Percentiles rank a stretch among this genome's conserved stretches.
Evolutionary conservation across 2,329 filamentous ascomycete species (phyloP).

Genomic region (Dothideomycetes sp.): DNA sequence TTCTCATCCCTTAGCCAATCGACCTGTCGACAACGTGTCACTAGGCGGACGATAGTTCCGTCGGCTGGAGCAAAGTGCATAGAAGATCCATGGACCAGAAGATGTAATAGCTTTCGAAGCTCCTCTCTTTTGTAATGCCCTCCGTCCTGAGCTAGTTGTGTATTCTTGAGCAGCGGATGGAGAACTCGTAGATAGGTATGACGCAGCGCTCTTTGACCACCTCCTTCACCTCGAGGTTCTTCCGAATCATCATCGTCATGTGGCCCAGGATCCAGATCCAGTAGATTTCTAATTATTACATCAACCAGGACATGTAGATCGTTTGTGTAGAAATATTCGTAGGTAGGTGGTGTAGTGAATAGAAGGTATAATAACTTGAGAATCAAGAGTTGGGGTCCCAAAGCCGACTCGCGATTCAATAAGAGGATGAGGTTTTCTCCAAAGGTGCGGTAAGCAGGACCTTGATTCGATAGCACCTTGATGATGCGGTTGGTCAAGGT

Average conservation of each 20-base stretch:
- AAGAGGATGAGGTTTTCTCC: constrained; percentile 95
- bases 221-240: constrained; percentile 11
- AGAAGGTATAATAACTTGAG: constrained; percentile 90
- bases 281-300: constrained; percentile 91
- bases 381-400: constrained; percentile 88
- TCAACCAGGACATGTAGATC: constrained; percentile 89
- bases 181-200: constrained; percentile 93
- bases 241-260: constrained; percentile 22
- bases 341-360: constrained; percentile 82
- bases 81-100: constrained; percentile 40
- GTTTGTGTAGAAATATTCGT: constrained; percentile 98
- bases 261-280: constrained; percentile 81
- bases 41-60: constrained; percentile 66
- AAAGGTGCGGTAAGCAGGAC: constrained; percentile 79
- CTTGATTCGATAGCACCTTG: constrained; percentile 75
- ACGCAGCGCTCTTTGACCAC: constrained; percentile 45
- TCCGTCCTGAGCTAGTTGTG: constrained; percentile 66
- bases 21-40: constrained; percentile 52
- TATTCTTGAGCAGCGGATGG: constrained; percentile 81
- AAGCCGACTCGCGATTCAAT: constrained; percentile 86
- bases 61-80: constrained; percentile 72
- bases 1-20: constrained; percentile 24
- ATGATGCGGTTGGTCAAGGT: constrained; percentile 82
- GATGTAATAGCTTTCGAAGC: constrained; percentile 61
- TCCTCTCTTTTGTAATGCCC: constrained; percentile 89